Percentiles rank a stretch among this genome's conserved stretches.
Evolutionary conservation across 352 stramenopile species (phyloP).

Genomic region (Pythium vanterpoolii): DNA sequence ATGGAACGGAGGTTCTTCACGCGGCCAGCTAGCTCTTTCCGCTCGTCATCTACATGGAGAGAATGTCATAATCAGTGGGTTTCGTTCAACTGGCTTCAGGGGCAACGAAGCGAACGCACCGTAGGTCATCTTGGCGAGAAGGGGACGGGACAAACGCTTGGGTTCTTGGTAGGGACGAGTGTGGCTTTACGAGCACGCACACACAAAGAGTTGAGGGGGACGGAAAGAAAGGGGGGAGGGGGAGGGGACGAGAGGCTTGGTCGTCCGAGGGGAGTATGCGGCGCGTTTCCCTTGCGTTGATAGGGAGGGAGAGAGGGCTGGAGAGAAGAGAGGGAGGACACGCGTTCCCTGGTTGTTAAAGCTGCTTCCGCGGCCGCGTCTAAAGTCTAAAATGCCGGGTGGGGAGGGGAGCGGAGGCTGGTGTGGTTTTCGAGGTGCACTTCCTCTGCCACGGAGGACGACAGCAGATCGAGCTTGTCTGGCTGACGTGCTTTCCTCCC

Average conservation of each 20-base stretch:
- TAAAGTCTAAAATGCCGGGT: constrained; percentile 4
- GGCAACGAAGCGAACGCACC: not conserved
- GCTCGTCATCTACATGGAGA: constrained; percentile 25
- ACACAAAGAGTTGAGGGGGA: too few species aligned
- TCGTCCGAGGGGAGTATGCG: not conserved
- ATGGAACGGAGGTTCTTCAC: constrained; percentile 60
- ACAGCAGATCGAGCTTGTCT: constrained; percentile 1
- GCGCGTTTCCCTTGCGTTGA: not conserved
- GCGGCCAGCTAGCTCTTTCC: constrained; percentile 49
- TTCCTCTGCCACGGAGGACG: constrained; percentile 1
- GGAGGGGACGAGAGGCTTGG: not conserved
- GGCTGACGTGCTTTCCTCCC: constrained; percentile 4
- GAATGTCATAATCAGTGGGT: not conserved
- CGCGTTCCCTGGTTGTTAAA: not conserved
- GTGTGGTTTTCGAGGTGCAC: too few species aligned
- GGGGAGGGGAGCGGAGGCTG: not conserved
- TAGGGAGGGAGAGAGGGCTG: not conserved
- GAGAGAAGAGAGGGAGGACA: not conserved
- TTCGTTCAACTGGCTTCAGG: not conserved
- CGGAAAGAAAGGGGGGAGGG: not conserved
- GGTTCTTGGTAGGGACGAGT: too few species aligned
- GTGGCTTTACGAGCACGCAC: too few species aligned
- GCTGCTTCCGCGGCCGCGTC: constrained; percentile 2
- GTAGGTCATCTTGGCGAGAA: constrained; percentile 15
- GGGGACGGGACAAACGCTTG: too few species aligned